phyloP scores from a whole-genome alignment of 2,329 filamentous ascomycete genomes.

The Neonectria hederae region DNA sequence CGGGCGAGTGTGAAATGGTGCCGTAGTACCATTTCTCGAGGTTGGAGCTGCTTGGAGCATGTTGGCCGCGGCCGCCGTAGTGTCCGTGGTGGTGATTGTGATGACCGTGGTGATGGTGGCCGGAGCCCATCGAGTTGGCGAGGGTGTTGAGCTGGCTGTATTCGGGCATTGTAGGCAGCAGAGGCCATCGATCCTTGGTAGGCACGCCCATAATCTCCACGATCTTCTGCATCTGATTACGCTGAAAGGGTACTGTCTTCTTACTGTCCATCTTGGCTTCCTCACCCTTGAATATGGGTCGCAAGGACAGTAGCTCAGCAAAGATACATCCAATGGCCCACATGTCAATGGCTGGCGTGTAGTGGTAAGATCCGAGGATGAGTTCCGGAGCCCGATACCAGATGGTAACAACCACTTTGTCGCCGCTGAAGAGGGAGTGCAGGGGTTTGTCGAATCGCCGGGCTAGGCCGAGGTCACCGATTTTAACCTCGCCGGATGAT shows the following conservation, averaged over 20 bases:
- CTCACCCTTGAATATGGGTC: constrained; percentile 98
- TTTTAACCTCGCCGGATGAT: constrained; percentile 87
- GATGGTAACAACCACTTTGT: constrained; percentile 98
- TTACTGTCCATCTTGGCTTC: constrained; percentile 99
- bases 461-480: constrained; percentile 92
- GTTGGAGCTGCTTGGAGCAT: constrained; percentile 51
- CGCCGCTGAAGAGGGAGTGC: constrained; percentile 89
- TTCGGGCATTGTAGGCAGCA: constrained; percentile 87
- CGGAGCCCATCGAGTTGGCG: constrained; percentile 58
- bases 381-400: constrained; percentile 98
- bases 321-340: constrained; percentile 99
- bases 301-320: constrained; percentile 86
- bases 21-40: constrained; percentile 85
- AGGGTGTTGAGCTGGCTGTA: constrained; percentile 74
- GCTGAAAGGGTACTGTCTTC: constrained; percentile 95
- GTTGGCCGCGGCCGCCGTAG: constrained; percentile 51
- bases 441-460: constrained; percentile 94
- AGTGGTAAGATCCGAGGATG: constrained; percentile 91
- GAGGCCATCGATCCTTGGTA: constrained; percentile 87
- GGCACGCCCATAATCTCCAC: constrained; percentile 95
- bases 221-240: constrained; percentile 99
- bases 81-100: constrained; percentile 58
- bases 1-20: constrained; percentile 67
- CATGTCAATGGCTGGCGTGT: constrained; percentile 95
- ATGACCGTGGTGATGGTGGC: constrained; percentile 53